Conservation (phyloP, 495 filamentous ascomycete species). For the Xylaria scruposa region DNA sequence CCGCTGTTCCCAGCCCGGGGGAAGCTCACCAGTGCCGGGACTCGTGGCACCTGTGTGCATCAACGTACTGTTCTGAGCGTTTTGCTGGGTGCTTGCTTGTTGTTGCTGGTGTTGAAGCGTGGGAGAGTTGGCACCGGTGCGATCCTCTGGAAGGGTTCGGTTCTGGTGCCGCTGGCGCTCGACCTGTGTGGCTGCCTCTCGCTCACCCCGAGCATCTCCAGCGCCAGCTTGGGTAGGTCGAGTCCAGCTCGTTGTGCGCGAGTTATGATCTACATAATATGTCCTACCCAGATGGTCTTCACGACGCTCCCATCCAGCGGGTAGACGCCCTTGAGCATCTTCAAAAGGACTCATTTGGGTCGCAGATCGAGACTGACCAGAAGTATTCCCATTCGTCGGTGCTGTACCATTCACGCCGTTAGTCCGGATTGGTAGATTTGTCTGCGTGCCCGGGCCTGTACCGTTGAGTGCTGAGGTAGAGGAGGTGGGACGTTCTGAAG, state of each 20-base stretch:
- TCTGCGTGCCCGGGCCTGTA: slow-evolving; percentile 37
- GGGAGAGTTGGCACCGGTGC: slow-evolving; percentile 92
- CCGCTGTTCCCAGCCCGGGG: slow-evolving; percentile 94
- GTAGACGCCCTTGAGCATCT: slow-evolving; percentile 89
- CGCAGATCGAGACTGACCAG: slow-evolving; percentile 45
- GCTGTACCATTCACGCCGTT: slow-evolving; percentile 49
- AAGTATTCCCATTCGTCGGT: slow-evolving; percentile 43
- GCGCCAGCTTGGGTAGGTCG: slow-evolving; percentile 82
- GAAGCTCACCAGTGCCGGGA: slow-evolving; percentile 92
- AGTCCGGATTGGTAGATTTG: slow-evolving; percentile 45
- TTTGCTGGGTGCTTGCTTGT: slow-evolving; percentile 53
- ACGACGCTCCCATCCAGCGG: slow-evolving; percentile 92
- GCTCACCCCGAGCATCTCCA: slow-evolving; percentile 75
- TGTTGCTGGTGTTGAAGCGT: slow-evolving; percentile 70
- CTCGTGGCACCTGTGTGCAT: slow-evolving; percentile 95
- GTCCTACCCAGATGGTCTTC: slow-evolving; percentile 96
- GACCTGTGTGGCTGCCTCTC: slow-evolving; percentile 86
- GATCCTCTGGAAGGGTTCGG: slow-evolving; percentile 93
- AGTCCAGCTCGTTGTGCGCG: slow-evolving; percentile 94
- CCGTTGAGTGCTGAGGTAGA: slow-evolving; percentile 55
- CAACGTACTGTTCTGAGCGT: slow-evolving; percentile 74
- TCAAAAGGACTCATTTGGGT: slow-evolving; percentile 89
- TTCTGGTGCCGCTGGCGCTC: slow-evolving; percentile 94
- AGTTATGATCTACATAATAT: slow-evolving; percentile 99
- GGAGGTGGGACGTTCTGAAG: slow-evolving; percentile 48